Conservation (phyloP, 345 rosid genomes). For the Eutrema yunnanense region DNA sequence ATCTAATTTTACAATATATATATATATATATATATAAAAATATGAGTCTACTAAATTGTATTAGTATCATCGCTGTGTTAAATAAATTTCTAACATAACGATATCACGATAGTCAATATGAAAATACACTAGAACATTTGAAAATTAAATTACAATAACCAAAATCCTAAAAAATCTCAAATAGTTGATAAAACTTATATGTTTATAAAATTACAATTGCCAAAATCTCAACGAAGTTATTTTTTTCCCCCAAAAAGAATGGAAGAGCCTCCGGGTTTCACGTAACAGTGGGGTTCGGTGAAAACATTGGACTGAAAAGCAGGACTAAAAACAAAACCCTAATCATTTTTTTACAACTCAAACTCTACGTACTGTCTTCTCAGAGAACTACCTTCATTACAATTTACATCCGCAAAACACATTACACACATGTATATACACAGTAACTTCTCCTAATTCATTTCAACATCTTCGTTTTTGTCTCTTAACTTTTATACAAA, state of each 20-base stretch:
- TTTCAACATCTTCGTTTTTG: neutral
- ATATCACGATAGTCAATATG: neutral
- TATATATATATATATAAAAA: neutral
- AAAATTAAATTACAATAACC: neutral
- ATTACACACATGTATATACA: neutral
- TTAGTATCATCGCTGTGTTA: neutral
- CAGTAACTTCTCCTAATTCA: neutral
- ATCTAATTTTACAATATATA: no score
- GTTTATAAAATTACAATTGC: neutral
- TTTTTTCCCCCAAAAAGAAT: no score
- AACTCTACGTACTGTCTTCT: constrained; percentile 17
- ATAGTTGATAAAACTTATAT: neutral
- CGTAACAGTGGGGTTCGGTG: constrained; percentile 39
- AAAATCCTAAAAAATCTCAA: neutral
- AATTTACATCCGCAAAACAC: neutral
- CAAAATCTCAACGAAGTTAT: neutral
- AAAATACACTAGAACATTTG: neutral
- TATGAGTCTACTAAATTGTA: neutral
- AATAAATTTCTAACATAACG: neutral
- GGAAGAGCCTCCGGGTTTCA: constrained; percentile 43
- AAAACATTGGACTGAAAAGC: constrained; percentile 14
- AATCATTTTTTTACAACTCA: constrained; percentile 24
- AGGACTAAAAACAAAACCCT: constrained; percentile 29
- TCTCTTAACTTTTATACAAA: neutral
- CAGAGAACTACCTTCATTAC: constrained; percentile 1